Evolutionary conservation across 1,284 basidiomycete species (phyloP).

Genomic region (Naganishia albida): DNA sequence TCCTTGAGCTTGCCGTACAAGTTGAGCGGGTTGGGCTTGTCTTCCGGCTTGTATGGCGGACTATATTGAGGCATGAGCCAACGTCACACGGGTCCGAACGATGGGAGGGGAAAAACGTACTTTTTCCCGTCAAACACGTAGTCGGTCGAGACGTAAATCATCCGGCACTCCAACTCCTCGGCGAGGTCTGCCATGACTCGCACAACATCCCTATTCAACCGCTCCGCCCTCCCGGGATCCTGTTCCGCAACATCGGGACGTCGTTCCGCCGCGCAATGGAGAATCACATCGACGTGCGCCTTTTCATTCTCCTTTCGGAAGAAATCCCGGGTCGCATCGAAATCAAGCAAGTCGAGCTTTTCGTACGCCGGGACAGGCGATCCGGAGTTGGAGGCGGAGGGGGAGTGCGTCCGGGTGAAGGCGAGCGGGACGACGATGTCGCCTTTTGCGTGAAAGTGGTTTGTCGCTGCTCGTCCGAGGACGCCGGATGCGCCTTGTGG

Average conservation of each 20-base stretch:
- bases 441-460: conserved; percentile 41
- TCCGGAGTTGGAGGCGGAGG: too few species aligned
- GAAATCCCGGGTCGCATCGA: conserved; percentile 50
- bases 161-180: conserved; percentile 43
- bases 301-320: conserved; percentile 51
- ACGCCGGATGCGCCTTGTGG: conserved; percentile 57
- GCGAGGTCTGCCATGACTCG: conserved; percentile 50
- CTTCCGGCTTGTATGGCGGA: conserved; percentile 56
- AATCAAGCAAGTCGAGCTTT: conserved; percentile 56
- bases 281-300: conserved; percentile 42
- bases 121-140: conserved; percentile 52
- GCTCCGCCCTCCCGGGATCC: conserved; percentile 55
- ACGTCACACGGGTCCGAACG: not conserved
- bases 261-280: conserved; percentile 59
- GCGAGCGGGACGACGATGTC: conserved; percentile 54
- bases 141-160: conserved; percentile 58
- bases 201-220: conserved; percentile 57
- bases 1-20: conserved; percentile 33
- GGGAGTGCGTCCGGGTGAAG: conserved; percentile 47
- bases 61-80: conserved; percentile 34
- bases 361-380: conserved; percentile 40
- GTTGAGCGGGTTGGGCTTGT: conserved; percentile 41
- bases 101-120: conserved; percentile 35
- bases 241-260: conserved; percentile 53
- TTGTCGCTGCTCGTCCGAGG: conserved; percentile 55